A percentile compares a stretch with the other conserved stretches of the same genome.
These are phyloP conservation scores for Nitzschia sp. DNA, from an alignment of 108 stramenopile genomes.

Conservation along the genomic window DNA sequence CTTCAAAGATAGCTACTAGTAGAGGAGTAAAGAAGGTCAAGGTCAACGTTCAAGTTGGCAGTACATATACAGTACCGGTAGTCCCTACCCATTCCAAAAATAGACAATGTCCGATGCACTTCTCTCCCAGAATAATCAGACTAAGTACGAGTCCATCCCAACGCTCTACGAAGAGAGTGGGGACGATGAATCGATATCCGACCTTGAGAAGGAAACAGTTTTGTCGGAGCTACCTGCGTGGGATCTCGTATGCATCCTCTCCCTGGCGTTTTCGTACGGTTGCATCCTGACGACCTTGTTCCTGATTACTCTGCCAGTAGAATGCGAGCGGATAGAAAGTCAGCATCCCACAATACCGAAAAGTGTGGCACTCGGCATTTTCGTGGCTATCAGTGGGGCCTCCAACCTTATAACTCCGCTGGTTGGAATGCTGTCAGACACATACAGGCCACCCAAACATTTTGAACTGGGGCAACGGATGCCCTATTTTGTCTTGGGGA, in stretches of 20 bases:
- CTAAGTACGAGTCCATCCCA: not conserved
- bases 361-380: slow-evolving; percentile 52
- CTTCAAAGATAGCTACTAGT: too few species aligned
- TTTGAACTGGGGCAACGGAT: slow-evolving; percentile 53
- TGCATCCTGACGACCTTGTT: slow-evolving; percentile 65
- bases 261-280: slow-evolving; percentile 61
- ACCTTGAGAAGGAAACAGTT: not conserved
- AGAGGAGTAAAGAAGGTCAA: too few species aligned
- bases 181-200: not conserved
- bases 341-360: slow-evolving; percentile 36
- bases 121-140: not conserved
- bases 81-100: too few species aligned
- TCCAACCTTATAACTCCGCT: slow-evolving; percentile 64
- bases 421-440: slow-evolving; percentile 52
- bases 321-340: slow-evolving; percentile 55
- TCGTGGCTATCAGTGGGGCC: slow-evolving; percentile 59
- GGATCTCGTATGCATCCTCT: slow-evolving; percentile 39
- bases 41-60: too few species aligned
- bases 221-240: slow-evolving; percentile 14
- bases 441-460: slow-evolving; percentile 41
- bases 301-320: slow-evolving; percentile 60
- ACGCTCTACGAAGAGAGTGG: not conserved
- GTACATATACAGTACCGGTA: too few species aligned
- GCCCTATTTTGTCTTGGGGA: slow-evolving; percentile 57
- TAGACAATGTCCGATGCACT: not conserved